Conservation (phyloP, 257 asterid genomes). For the Forsythia suspensa region DNA sequence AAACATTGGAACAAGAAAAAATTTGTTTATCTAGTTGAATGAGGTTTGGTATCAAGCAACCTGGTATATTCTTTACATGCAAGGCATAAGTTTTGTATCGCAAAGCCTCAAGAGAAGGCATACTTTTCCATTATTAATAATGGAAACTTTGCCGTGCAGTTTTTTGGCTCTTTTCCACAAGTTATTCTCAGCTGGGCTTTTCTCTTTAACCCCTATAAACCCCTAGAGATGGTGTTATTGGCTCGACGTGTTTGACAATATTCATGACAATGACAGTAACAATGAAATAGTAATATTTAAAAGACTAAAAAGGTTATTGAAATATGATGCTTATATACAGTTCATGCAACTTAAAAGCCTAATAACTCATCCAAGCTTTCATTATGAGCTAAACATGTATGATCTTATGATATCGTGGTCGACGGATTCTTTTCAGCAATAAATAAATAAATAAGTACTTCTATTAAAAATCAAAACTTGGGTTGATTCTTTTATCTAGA, state of each 20-base stretch:
- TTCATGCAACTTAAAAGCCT: neutral
- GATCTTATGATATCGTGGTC: neutral
- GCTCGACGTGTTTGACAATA: neutral
- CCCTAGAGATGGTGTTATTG: neutral
- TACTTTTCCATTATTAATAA: conserved; percentile 39
- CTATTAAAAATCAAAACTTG: conserved; percentile 10
- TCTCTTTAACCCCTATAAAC: neutral
- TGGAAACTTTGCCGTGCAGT: neutral
- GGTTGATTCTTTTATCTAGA: conserved; percentile 37
- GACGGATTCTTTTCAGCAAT: neutral
- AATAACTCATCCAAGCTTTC: neutral
- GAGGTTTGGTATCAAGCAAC: conserved; percentile 23
- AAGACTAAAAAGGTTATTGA: neutral
- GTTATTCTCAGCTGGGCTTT: neutral
- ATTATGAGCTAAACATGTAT: neutral
- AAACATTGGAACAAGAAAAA: conserved; percentile 3
- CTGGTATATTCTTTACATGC: conserved; percentile 45
- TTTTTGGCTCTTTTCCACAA: neutral
- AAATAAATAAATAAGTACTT: conserved; percentile 8
- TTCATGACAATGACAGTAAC: neutral
- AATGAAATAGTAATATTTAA: neutral
- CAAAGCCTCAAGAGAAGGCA: conserved; percentile 28
- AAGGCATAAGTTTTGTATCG: no score
- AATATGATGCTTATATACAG: neutral
- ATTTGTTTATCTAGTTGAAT: conserved; percentile 14